Conservation (phyloP, 2,329 filamentous ascomycete species). For the Pleomassaria siparia region DNA sequence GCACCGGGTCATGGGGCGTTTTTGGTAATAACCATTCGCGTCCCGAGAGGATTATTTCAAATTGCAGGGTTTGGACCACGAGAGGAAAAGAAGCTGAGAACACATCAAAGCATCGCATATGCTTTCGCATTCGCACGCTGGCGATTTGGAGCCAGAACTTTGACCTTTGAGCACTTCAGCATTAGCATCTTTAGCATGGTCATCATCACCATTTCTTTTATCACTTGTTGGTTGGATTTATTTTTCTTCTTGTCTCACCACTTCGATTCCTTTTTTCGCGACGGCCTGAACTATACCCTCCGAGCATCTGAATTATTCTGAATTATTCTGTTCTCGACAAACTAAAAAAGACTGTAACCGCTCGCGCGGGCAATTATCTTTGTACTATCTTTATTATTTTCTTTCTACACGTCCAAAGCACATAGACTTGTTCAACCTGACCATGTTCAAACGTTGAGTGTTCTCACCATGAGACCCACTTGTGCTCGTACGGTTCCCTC, state of each 20-base stretch:
- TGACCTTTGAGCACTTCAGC: slow-evolving; percentile 22
- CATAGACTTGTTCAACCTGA: slow-evolving; percentile 2
- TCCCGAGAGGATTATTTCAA: slow-evolving; percentile 19
- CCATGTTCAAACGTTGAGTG: slow-evolving; percentile 3
- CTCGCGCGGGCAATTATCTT: slow-evolving; percentile 42
- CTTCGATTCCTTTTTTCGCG: slow-evolving; percentile 15
- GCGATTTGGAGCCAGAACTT: slow-evolving; percentile 14
- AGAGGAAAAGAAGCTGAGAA: slow-evolving; percentile 15
- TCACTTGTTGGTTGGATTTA: slow-evolving; percentile 3
- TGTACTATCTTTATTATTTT: slow-evolving; percentile 26
- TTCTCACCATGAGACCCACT: slow-evolving; percentile 1
- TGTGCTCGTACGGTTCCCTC: slow-evolving; percentile 1
- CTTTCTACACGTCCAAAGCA: slow-evolving; percentile 9
- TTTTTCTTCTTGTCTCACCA: slow-evolving; percentile 16
- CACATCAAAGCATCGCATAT: slow-evolving; percentile 12
- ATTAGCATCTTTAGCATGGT: slow-evolving; percentile 36
- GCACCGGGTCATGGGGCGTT: slow-evolving; percentile 7
- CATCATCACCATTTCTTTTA: slow-evolving; percentile 4
- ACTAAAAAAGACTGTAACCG: slow-evolving; percentile 44
- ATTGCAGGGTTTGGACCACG: slow-evolving; percentile 20
- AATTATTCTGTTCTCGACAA: slow-evolving; percentile 18
- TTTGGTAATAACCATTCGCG: slow-evolving; percentile 12
- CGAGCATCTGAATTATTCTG: slow-evolving; percentile 8
- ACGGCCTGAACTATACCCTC: slow-evolving; percentile 39
- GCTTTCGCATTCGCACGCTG: slow-evolving; percentile 13